A percentile compares a stretch with the other conserved stretches of the same genome.
phyloP scores from a whole-genome alignment of 768 basidiomycete species.

The Boletellus emodensis region DNA sequence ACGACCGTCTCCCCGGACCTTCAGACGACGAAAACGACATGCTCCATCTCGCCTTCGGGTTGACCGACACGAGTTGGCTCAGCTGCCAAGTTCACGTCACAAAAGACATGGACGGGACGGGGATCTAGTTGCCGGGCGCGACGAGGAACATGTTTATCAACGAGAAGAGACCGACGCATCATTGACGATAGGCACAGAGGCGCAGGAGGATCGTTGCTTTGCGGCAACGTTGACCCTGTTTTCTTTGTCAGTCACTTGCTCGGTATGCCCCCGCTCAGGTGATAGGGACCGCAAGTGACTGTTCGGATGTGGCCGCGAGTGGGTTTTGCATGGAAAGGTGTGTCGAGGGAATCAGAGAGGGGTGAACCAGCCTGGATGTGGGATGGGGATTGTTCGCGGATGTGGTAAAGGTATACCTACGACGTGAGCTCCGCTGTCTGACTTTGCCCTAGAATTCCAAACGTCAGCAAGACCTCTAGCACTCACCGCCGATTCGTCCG shows the following conservation, averaged over 20 bases:
- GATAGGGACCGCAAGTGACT: background rate
- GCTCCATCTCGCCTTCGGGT: conserved; percentile 96
- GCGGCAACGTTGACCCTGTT: background rate
- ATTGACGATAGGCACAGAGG: conserved; percentile 22
- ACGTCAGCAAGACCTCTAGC: too few species aligned
- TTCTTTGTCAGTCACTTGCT: conserved; percentile 15
- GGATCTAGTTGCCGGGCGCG: conserved; percentile 80
- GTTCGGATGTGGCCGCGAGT: background rate
- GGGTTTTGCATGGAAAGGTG: background rate
- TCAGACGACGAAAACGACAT: conserved; percentile 98
- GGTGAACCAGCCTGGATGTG: background rate
- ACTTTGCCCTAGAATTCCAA: too few species aligned
- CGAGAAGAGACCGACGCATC: conserved; percentile 55
- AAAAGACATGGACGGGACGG: conserved; percentile 79
- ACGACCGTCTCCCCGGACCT: conserved; percentile 85
- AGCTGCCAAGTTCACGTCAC: conserved; percentile 80
- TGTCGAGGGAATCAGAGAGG: background rate
- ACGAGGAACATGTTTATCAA: conserved; percentile 98
- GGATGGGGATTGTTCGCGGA: background rate
- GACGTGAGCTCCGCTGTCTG: too few species aligned
- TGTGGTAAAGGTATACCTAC: background rate
- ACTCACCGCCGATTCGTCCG: too few species aligned
- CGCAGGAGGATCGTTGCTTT: background rate
- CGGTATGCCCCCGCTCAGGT: conserved; percentile 13
- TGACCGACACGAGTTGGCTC: conserved; percentile 87